Evolutionary conservation across 1,284 basidiomycete genomes (phyloP).

Genomic region (Fomitopsis pinicola): DNA sequence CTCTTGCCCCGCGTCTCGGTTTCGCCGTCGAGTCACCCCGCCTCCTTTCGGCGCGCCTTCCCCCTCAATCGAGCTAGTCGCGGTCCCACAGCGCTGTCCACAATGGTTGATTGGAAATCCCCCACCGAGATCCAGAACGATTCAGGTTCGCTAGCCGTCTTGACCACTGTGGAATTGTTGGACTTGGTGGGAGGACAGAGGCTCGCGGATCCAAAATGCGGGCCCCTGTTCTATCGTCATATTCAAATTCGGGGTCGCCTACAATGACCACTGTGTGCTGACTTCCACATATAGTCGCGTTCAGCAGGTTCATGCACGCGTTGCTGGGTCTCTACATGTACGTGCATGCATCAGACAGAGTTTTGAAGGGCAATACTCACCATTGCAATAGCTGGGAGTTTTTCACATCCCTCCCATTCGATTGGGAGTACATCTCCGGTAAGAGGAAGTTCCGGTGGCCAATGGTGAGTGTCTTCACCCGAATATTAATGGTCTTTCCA

Average conservation of each 20-base stretch:
- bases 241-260: neutral
- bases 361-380: neutral
- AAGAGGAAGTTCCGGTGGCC: conserved; percentile 52
- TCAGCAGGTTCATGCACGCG: conserved; percentile 62
- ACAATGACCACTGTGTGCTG: conserved; percentile 1
- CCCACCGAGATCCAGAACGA: conserved; percentile 45
- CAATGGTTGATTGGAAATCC: conserved; percentile 41
- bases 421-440: conserved; percentile 60
- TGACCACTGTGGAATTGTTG: neutral
- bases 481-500: too few species aligned
- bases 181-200: conserved; percentile 1
- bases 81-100: neutral
- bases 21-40: conserved; percentile 6
- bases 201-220: neutral
- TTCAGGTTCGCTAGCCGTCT: conserved; percentile 35
- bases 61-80: neutral
- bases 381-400: conserved; percentile 31
- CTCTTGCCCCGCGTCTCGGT: conserved; percentile 4
- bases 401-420: conserved; percentile 60
- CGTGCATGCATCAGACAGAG: conserved; percentile 16
- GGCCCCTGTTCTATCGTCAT: neutral
- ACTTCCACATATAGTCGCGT: conserved; percentile 39
- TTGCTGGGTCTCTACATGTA: conserved; percentile 68
- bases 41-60: conserved; percentile 1
- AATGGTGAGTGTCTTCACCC: conserved; percentile 20